Evolutionary conservation across 2,329 filamentous ascomycete species (phyloP).

Genomic region (Sporothrix pallida): DNA sequence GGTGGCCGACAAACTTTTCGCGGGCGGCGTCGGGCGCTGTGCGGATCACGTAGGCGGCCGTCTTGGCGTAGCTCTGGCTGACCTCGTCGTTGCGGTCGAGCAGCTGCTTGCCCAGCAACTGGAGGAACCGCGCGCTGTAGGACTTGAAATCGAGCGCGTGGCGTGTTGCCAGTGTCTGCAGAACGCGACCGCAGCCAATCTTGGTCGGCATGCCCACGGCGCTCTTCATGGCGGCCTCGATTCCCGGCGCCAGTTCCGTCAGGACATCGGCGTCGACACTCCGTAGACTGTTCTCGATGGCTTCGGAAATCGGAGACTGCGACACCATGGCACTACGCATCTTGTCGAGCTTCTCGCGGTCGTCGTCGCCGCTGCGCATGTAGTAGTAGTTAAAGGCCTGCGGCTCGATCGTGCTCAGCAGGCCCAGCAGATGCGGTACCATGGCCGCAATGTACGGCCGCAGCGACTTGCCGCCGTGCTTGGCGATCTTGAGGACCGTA

Average conservation of each 20-base stretch:
- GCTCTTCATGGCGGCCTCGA: constrained; percentile 81
- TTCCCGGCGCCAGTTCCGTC: constrained; percentile 69
- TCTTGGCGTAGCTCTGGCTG: constrained; percentile 83
- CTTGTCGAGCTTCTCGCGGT: constrained; percentile 88
- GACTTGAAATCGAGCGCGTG: constrained; percentile 76
- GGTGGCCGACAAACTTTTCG: constrained; percentile 57
- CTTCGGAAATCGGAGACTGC: constrained; percentile 87
- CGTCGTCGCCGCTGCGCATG: constrained; percentile 85
- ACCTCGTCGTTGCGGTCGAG: constrained; percentile 90
- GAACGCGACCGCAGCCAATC: constrained; percentile 83
- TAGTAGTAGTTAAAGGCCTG: constrained; percentile 92
- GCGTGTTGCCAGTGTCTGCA: constrained; percentile 83
- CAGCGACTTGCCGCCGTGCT: constrained; percentile 80
- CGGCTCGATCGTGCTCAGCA: constrained; percentile 87
- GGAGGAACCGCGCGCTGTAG: constrained; percentile 76
- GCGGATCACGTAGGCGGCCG: constrained; percentile 82
- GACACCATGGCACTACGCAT: constrained; percentile 81
- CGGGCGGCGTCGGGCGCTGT: constrained; percentile 57
- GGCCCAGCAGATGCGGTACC: constrained; percentile 77
- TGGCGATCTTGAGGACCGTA: constrained; percentile 86
- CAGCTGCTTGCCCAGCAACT: constrained; percentile 78
- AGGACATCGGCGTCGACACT: constrained; percentile 81
- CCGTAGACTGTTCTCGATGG: constrained; percentile 86
- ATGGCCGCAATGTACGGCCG: constrained; percentile 82
- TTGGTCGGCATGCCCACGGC: constrained; percentile 93